These are phyloP conservation scores for Powellomyces hirtus DNA, from an alignment of 192 early-diverging fungal genomes.

Conservation along the genomic window DNA sequence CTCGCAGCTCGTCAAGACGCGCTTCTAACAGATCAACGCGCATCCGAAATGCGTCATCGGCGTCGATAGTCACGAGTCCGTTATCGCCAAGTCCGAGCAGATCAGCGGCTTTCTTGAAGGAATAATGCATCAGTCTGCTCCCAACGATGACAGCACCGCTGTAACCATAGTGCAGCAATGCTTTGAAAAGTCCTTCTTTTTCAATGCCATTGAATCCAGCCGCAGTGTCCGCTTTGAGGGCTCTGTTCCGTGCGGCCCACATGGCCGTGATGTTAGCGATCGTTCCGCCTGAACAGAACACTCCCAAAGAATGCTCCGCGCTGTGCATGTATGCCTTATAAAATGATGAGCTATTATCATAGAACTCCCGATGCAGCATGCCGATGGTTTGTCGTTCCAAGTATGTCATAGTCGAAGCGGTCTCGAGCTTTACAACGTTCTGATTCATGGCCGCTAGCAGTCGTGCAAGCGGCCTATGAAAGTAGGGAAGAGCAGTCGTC, in stretches of 20 bases:
- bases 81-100: constrained; percentile 55
- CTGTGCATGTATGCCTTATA: constrained; percentile 45
- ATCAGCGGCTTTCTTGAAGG: constrained; percentile 61
- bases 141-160: constrained; percentile 51
- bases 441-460: constrained; percentile 57
- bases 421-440: constrained; percentile 61
- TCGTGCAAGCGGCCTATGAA: constrained; percentile 51
- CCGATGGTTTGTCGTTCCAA: constrained; percentile 52
- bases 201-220: constrained; percentile 45
- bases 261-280: constrained; percentile 61
- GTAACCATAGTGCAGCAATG: constrained; percentile 47
- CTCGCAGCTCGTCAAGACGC: constrained; percentile 34
- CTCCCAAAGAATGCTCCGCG: constrained; percentile 40
- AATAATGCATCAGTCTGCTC: constrained; percentile 53
- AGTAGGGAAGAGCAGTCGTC: constrained; percentile 56
- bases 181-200: constrained; percentile 49
- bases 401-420: constrained; percentile 52
- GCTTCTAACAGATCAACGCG: constrained; percentile 39
- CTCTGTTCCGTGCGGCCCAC: constrained; percentile 56
- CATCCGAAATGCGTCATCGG: constrained; percentile 48
- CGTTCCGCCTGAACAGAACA: constrained; percentile 53
- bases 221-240: constrained; percentile 28
- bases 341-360: constrained; percentile 27
- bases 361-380: constrained; percentile 58
- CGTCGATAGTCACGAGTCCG: constrained; percentile 43